A percentile compares a stretch with the other conserved stretches of the same genome.
Evolutionary conservation across 2,329 filamentous ascomycete species (phyloP).

Genomic region (Exserohilum turcica): DNA sequence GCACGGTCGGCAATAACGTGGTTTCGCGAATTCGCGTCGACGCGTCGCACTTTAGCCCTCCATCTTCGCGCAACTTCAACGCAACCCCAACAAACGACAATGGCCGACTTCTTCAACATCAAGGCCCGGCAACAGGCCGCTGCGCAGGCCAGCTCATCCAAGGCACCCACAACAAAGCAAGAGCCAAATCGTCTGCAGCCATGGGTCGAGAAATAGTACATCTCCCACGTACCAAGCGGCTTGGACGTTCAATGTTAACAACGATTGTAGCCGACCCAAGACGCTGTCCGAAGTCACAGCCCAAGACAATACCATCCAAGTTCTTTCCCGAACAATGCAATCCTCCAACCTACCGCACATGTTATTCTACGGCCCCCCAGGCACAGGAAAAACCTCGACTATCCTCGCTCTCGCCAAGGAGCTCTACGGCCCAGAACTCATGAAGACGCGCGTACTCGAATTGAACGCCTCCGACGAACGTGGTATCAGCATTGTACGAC

Average conservation of each 20-base stretch:
- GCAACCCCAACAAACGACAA: constrained; percentile 46
- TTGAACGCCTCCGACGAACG: constrained; percentile 99
- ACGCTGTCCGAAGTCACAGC: constrained; percentile 92
- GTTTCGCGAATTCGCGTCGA: constrained; percentile 38
- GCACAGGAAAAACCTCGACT: constrained; percentile 97
- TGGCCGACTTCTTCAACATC: constrained; percentile 94
- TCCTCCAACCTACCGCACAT: constrained; percentile 98
- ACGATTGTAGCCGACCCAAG: constrained; percentile 76
- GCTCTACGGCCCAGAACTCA: constrained; percentile 92
- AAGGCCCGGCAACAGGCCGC: constrained; percentile 80
- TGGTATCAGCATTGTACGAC: constrained; percentile 93
- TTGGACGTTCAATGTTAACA: constrained; percentile 16
- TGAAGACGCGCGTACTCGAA: constrained; percentile 93
- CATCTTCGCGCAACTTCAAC: constrained; percentile 14
- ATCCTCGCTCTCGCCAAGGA: constrained; percentile 97
- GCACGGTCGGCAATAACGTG: constrained; percentile 33
- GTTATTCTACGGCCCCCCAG: constrained; percentile 98
- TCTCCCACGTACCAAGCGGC: background rate
- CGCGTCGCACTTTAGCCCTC: constrained; percentile 40
- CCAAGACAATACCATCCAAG: constrained; percentile 94
- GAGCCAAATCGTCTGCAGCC: constrained; percentile 75
- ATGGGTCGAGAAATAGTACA: constrained; percentile 99
- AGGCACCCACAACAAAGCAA: constrained; percentile 65
- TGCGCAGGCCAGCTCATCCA: constrained; percentile 72
- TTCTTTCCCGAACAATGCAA: constrained; percentile 90